phyloP scores from a whole-genome alignment of 805 yeast species.

The Kuraishia molischiana region DNA sequence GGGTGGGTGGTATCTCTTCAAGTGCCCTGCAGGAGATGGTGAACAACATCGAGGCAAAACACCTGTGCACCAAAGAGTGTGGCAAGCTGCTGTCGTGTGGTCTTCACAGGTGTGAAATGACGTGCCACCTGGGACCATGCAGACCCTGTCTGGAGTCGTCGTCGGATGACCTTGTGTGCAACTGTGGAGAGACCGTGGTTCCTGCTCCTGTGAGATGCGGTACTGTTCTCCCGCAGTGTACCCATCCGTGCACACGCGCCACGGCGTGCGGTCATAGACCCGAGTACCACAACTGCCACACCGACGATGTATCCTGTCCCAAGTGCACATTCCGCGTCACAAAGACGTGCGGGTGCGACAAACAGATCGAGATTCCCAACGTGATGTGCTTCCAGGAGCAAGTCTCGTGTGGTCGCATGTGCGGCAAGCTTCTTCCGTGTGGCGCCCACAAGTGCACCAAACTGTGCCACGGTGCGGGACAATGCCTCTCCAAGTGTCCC shows the following conservation, averaged over 20 bases:
- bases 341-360: conserved; percentile 20
- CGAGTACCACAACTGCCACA: conserved; percentile 70
- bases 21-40: conserved; percentile 20
- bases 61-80: conserved; percentile 63
- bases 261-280: conserved; percentile 61
- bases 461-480: conserved; percentile 46
- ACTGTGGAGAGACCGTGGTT: conserved; percentile 71
- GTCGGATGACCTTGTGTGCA: conserved; percentile 69
- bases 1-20: conserved; percentile 16
- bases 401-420: conserved; percentile 61
- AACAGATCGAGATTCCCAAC: conserved; percentile 34
- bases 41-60: conserved; percentile 65
- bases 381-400: conserved; percentile 59
- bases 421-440: conserved; percentile 38
- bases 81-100: conserved; percentile 55
- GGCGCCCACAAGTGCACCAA: conserved; percentile 45
- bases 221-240: conserved; percentile 53
- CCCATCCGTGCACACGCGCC: conserved; percentile 50
- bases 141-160: conserved; percentile 73
- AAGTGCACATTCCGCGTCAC: conserved; percentile 48
- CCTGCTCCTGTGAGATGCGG: conserved; percentile 86
- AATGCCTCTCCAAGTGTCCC: conserved; percentile 52
- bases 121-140: conserved; percentile 77
- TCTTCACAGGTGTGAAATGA: conserved; percentile 52
- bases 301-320: conserved; percentile 56